Evolutionary conservation across 2,329 filamentous ascomycete species (phyloP).

Genomic region (Pleomassaria siparia): DNA sequence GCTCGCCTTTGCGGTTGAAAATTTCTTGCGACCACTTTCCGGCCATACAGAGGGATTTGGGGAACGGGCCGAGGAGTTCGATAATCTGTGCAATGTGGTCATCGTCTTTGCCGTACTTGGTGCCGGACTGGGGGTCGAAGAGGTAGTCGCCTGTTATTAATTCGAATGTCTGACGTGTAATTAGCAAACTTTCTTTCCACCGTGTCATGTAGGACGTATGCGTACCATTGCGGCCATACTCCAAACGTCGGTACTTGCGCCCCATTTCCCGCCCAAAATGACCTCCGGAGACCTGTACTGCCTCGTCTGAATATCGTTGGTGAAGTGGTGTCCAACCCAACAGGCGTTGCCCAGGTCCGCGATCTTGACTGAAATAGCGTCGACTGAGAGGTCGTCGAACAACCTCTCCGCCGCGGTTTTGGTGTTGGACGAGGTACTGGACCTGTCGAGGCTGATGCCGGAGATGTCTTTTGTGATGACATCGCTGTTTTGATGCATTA

Average conservation of each 20-base stretch:
- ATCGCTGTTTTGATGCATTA: conserved; percentile 59
- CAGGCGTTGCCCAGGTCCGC: conserved; percentile 97
- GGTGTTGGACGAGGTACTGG: conserved; percentile 53
- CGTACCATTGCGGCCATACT: conserved; percentile 99
- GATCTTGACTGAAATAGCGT: conserved; percentile 97
- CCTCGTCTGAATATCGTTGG: conserved; percentile 97
- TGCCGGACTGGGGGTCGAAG: conserved; percentile 96
- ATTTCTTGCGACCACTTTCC: conserved; percentile 99
- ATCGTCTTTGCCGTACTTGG: conserved; percentile 98
- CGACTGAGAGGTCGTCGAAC: conserved; percentile 61
- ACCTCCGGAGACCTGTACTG: conserved; percentile 98
- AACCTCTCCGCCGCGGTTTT: conserved; percentile 59
- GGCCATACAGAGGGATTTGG: conserved; percentile 84
- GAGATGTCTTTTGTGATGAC: conserved; percentile 90
- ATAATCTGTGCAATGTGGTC: conserved; percentile 99
- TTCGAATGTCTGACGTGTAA: conserved; percentile 75
- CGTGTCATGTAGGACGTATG: conserved; percentile 3
- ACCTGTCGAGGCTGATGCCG: conserved; percentile 84
- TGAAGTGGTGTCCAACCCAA: conserved; percentile 99
- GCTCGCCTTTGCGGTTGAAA: conserved; percentile 95
- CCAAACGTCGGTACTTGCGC: conserved; percentile 98
- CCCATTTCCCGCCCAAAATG: conserved; percentile 95
- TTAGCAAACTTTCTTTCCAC: conserved; percentile 12
- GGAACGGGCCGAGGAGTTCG: conserved; percentile 90
- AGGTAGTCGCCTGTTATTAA: conserved; percentile 97